Conservation (phyloP, 306 rosid species). For the Castanea sativa region DNA sequence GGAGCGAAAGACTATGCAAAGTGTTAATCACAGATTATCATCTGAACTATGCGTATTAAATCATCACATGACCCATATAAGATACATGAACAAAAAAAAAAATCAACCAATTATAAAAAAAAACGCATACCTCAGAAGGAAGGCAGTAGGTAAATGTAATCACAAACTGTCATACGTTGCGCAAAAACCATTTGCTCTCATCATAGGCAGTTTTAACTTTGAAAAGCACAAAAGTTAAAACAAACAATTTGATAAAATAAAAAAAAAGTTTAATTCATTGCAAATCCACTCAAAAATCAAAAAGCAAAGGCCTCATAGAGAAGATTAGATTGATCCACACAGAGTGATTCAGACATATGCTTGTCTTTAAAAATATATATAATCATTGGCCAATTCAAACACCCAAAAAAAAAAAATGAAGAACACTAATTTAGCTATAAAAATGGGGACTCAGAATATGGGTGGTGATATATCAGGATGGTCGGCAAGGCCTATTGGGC, state of each 20-base stretch:
- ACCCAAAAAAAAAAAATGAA: too few relatives aligned
- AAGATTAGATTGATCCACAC: conserved; percentile 73
- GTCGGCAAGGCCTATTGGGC: conserved; percentile 81
- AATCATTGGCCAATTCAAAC: conserved; percentile 52
- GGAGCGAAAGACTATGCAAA: conserved; percentile 81
- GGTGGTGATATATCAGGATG: conserved; percentile 95
- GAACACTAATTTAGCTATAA: too few relatives aligned
- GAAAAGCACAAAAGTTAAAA: background rate
- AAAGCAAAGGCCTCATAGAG: conserved; percentile 60
- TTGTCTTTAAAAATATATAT: conserved; percentile 41
- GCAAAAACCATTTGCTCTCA: conserved; percentile 23
- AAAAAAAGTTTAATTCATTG: background rate
- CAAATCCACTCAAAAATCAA: background rate
- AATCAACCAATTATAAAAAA: conserved; percentile 3
- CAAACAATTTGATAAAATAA: too few relatives aligned
- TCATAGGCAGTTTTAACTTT: conserved; percentile 5
- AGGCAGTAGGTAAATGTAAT: conserved; percentile 49
- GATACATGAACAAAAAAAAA: background rate
- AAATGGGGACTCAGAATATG: conserved; percentile 58
- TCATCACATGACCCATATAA: conserved; percentile 59
- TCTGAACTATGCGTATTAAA: conserved; percentile 74
- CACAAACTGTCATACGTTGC: conserved; percentile 28
- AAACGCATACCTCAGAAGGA: conserved; percentile 39
- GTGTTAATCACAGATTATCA: conserved; percentile 65
- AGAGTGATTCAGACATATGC: conserved; percentile 78